phyloP scores from a whole-genome alignment of 306 rosid species.

The Prunus fruticosa region DNA sequence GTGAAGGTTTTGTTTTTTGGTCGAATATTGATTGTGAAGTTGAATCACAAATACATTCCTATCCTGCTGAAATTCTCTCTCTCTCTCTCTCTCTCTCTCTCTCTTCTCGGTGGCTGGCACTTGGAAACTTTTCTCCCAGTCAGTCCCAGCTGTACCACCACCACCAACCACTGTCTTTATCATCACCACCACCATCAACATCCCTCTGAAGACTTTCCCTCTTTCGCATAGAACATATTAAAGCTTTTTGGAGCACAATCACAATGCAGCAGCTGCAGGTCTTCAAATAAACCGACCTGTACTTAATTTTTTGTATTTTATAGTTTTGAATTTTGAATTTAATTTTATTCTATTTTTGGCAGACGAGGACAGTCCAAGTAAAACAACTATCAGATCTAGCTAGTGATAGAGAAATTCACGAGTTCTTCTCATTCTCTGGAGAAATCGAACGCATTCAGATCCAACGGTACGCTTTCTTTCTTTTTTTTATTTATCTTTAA shows the following conservation, averaged over 20 bases:
- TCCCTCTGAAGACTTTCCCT: background rate
- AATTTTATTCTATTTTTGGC: slow-evolving; percentile 7
- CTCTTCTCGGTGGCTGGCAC: background rate
- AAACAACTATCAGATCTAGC: slow-evolving; percentile 88
- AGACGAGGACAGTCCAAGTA: slow-evolving; percentile 89
- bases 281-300: background rate
- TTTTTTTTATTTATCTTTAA: too few species aligned
- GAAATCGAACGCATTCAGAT: slow-evolving; percentile 84
- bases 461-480: slow-evolving; percentile 38
- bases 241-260: background rate
- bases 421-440: slow-evolving; percentile 89
- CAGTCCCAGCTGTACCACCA: background rate
- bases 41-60: background rate
- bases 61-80: background rate
- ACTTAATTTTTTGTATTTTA: background rate
- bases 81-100: slow-evolving; percentile 8
- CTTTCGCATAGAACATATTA: background rate
- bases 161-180: background rate
- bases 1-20: too few species aligned
- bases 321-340: background rate
- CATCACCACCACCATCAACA: background rate
- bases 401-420: slow-evolving; percentile 88
- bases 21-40: too few species aligned
- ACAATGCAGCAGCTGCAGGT: slow-evolving; percentile 17
- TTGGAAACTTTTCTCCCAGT: background rate